A percentile compares a stretch with the other conserved stretches of the same genome.
Evolutionary conservation across 2,329 filamentous ascomycete species (phyloP).

Genomic region (Aspergillus terreus): DNA sequence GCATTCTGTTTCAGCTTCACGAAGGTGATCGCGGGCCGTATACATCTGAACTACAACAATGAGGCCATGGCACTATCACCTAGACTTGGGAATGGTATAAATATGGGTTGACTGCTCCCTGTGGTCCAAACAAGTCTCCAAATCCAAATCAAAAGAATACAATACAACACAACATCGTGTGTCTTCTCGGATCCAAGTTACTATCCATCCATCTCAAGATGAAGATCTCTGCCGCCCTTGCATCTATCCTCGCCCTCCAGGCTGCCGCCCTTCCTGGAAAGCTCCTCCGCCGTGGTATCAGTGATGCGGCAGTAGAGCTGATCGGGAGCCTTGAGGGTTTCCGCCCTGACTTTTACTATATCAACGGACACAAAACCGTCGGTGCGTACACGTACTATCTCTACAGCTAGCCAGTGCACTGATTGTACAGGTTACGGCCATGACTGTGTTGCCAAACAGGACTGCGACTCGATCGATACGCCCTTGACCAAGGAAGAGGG

Average conservation of each 20-base stretch:
- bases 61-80: too few species aligned
- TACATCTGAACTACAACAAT: too few species aligned
- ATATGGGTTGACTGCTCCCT: too few species aligned
- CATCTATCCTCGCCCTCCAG: constrained; percentile 1
- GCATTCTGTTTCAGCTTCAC: too few species aligned
- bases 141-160: neutral
- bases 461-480: constrained; percentile 1
- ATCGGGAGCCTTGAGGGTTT: constrained; percentile 2
- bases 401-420: neutral
- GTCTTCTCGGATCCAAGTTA: neutral
- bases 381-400: neutral
- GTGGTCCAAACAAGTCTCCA: neutral
- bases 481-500: constrained; percentile 2
- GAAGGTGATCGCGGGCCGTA: too few species aligned
- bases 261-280: neutral
- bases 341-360: constrained; percentile 1
- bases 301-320: neutral
- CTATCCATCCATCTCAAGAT: neutral
- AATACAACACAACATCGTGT: neutral
- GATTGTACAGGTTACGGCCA: constrained; percentile 1
- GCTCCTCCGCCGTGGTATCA: constrained; percentile 1
- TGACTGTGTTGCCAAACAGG: constrained; percentile 4
- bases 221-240: constrained; percentile 2
- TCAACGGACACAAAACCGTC: constrained; percentile 6
- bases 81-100: too few species aligned